These are phyloP conservation scores for Penicillium nordicum DNA, from an alignment of 2,329 filamentous ascomycete species.

Conservation along the genomic window DNA sequence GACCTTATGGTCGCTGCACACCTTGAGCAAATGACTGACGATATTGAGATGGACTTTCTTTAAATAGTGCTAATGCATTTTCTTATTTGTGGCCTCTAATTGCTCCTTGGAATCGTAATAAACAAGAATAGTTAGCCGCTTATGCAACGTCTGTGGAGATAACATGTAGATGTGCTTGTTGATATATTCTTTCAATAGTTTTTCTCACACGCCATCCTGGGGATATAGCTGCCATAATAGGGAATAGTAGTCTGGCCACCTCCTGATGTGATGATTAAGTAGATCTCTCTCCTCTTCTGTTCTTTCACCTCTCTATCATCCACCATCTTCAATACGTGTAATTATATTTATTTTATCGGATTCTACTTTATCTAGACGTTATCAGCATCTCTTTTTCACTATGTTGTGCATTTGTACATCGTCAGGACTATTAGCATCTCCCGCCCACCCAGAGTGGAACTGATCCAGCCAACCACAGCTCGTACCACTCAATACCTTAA, in stretches of 20 bases:
- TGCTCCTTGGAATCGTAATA: background rate
- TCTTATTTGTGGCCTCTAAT: background rate
- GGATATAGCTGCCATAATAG: background rate
- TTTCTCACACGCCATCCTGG: background rate
- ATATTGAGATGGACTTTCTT: constrained; percentile 1
- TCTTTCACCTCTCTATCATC: background rate
- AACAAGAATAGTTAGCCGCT: background rate
- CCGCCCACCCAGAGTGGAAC: background rate
- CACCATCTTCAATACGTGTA: background rate
- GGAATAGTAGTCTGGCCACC: too few species aligned
- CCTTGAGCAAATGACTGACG: background rate
- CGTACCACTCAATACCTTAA: fast-evolving
- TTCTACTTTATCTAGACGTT: background rate
- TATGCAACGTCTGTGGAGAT: too few species aligned
- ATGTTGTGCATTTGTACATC: background rate
- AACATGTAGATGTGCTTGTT: too few species aligned
- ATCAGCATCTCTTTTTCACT: background rate
- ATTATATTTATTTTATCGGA: background rate
- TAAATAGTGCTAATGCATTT: background rate
- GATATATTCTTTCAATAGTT: too few species aligned
- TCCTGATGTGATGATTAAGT: background rate
- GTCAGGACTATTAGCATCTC: background rate
- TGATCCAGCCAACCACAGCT: background rate
- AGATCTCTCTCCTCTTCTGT: background rate
- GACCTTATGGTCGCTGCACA: background rate